Percentiles rank a stretch among this genome's conserved stretches.
These are phyloP conservation scores for Apiospora sp. DNA, from an alignment of 2,329 filamentous ascomycete genomes.

Conservation along the genomic window DNA sequence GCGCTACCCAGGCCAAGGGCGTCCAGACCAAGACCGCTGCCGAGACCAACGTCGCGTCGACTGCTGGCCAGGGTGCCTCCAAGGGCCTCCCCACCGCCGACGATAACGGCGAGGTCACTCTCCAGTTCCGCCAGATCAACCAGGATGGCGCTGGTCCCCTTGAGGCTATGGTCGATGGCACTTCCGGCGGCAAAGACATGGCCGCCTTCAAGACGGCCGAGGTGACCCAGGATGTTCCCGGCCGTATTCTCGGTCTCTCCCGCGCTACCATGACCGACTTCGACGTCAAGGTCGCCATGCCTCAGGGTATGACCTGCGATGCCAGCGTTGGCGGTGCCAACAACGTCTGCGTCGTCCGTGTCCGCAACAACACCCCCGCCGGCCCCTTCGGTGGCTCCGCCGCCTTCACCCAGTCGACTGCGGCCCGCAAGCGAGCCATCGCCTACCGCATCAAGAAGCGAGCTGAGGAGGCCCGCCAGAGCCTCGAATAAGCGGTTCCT, in stretches of 20 bases:
- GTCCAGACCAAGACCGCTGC: conserved; percentile 50
- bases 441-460: conserved; percentile 57
- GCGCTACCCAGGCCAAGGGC: conserved; percentile 47
- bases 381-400: conserved; percentile 73
- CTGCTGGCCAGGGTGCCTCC: conserved; percentile 60
- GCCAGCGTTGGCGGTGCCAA: conserved; percentile 64
- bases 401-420: conserved; percentile 68
- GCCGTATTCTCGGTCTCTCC: conserved; percentile 65
- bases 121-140: conserved; percentile 76
- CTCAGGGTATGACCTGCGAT: conserved; percentile 71
- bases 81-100: conserved; percentile 66
- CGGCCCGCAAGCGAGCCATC: conserved; percentile 67
- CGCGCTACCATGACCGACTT: conserved; percentile 69
- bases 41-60: conserved; percentile 62
- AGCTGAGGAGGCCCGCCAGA: conserved; percentile 31
- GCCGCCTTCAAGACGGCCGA: conserved; percentile 66
- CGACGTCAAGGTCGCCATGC: conserved; percentile 71
- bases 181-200: conserved; percentile 68
- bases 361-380: conserved; percentile 68
- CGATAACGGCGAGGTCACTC: conserved; percentile 66
- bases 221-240: conserved; percentile 69
- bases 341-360: conserved; percentile 71
- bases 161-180: conserved; percentile 66
- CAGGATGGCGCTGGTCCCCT: conserved; percentile 74
- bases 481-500: conserved; percentile 24